Conservation (phyloP, 441 rosid genomes). For the Brassica balearica region DNA sequence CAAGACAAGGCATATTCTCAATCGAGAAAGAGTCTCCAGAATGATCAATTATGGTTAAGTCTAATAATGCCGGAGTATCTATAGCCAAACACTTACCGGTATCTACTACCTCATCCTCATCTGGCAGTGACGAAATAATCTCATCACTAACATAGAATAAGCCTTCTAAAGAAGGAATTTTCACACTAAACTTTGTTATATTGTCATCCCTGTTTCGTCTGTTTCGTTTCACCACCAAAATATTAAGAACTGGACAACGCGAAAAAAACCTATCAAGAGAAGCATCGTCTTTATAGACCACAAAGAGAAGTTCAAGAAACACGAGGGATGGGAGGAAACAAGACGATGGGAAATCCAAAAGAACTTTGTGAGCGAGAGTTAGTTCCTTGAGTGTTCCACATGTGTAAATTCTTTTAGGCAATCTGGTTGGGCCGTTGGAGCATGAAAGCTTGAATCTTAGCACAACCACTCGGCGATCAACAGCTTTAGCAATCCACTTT, state of each 20-base stretch:
- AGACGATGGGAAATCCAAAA: conserved; percentile 6
- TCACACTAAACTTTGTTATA: not conserved
- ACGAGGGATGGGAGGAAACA: not conserved
- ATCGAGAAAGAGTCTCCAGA: conserved; percentile 18
- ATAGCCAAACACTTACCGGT: not conserved
- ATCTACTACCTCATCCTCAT: not conserved
- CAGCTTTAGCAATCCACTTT: conserved; percentile 8
- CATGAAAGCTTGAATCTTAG: not conserved
- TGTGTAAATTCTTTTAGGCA: conserved; percentile 10
- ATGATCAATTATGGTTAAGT: not conserved
- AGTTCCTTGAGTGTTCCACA: not conserved
- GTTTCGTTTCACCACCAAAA: not conserved
- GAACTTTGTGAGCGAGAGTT: not conserved
- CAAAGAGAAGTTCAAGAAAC: not conserved
- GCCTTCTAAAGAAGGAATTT: not conserved
- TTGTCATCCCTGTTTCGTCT: not conserved
- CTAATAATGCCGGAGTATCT: conserved; percentile 11
- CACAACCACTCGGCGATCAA: not conserved
- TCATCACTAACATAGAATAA: not conserved
- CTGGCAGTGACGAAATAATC: not conserved
- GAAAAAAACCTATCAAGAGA: not conserved
- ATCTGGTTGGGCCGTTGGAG: conserved; percentile 13
- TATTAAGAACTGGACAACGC: not conserved
- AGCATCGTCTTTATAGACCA: conserved; percentile 11
- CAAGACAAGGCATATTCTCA: conserved; percentile 2